A percentile compares a stretch with the other conserved stretches of the same genome.
These are phyloP conservation scores for Sporothrix euskadiensis DNA, from an alignment of 2,329 filamentous ascomycete species.

Conservation along the genomic window DNA sequence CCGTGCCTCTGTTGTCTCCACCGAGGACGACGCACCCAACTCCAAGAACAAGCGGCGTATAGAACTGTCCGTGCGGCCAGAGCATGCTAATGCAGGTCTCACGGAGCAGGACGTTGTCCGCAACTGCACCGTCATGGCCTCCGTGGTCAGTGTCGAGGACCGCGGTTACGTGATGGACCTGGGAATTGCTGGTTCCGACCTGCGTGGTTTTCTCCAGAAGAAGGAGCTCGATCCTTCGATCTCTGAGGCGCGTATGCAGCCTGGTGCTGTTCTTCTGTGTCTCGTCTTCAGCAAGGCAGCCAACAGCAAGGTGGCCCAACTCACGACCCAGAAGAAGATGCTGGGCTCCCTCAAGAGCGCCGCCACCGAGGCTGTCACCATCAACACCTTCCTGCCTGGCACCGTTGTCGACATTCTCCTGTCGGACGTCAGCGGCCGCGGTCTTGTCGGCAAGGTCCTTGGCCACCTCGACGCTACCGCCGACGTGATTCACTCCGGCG, in stretches of 20 bases:
- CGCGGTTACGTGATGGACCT: slow-evolving; percentile 94
- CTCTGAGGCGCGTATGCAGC: slow-evolving; percentile 65
- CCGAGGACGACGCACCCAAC: slow-evolving; percentile 60
- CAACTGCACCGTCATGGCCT: slow-evolving; percentile 80
- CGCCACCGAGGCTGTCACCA: slow-evolving; percentile 75
- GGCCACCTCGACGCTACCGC: slow-evolving; percentile 88
- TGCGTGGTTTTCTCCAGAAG: slow-evolving; percentile 82
- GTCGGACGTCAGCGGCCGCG: slow-evolving; percentile 70
- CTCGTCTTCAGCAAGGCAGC: slow-evolving; percentile 72
- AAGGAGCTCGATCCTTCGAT: slow-evolving; percentile 73
- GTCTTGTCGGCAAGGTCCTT: slow-evolving; percentile 88
- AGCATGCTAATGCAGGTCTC: slow-evolving; percentile 74
- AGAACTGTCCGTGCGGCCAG: slow-evolving; percentile 81
- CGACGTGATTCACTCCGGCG: slow-evolving; percentile 85
- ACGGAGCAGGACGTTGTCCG: slow-evolving; percentile 69
- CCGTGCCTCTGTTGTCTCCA: slow-evolving; percentile 78
- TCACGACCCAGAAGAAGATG: slow-evolving; percentile 72
- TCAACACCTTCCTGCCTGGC: slow-evolving; percentile 88
- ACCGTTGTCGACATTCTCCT: slow-evolving; percentile 85
- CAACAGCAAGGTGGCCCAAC: slow-evolving; percentile 80
- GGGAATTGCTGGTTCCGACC: slow-evolving; percentile 65
- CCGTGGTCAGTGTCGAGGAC: slow-evolving; percentile 89
- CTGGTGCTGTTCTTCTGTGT: slow-evolving; percentile 83
- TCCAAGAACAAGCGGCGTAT: slow-evolving; percentile 76
- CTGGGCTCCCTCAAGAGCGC: slow-evolving; percentile 66